phyloP scores from a whole-genome alignment of 1,284 basidiomycete genomes.

The Tilletia indica region DNA sequence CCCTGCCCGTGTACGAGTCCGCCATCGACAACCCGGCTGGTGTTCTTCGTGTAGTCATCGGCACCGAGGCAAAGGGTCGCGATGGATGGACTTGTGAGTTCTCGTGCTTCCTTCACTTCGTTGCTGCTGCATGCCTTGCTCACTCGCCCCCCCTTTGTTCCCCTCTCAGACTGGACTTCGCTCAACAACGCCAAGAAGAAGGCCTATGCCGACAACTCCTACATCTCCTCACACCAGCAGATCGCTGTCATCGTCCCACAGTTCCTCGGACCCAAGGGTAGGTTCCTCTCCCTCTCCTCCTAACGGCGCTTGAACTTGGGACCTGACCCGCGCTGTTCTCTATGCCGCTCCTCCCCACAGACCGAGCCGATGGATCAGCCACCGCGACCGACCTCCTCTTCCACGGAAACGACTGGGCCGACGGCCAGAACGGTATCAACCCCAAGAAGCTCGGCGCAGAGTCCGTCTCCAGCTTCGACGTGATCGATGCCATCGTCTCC shows the following conservation, averaged over 20 bases:
- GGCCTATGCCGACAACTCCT: constrained; percentile 14
- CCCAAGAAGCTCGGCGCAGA: constrained; percentile 13
- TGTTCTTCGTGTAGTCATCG: constrained; percentile 9
- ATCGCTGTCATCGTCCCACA: constrained; percentile 14
- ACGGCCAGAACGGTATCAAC: constrained; percentile 8
- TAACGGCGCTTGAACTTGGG: too few species aligned
- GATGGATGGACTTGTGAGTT: constrained; percentile 11
- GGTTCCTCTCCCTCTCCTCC: too few species aligned
- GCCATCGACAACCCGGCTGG: neutral
- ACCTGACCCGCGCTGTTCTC: too few species aligned
- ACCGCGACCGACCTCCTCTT: constrained; percentile 17
- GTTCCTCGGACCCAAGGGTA: neutral
- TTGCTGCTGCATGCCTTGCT: too few species aligned
- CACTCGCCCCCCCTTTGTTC: too few species aligned
- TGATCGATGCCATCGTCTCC: neutral
- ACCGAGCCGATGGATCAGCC: neutral
- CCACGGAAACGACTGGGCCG: constrained; percentile 5
- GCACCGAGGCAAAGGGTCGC: constrained; percentile 12
- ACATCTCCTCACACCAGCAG: neutral
- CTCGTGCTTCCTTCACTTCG: too few species aligned
- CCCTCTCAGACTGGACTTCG: neutral
- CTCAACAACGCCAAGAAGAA: constrained; percentile 16
- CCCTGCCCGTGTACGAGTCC: constrained; percentile 13
- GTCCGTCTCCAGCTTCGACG: neutral
- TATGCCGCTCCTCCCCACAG: neutral